These are phyloP conservation scores for Daldinia caldariorum DNA, from an alignment of 495 filamentous ascomycete genomes.

Conservation along the genomic window DNA sequence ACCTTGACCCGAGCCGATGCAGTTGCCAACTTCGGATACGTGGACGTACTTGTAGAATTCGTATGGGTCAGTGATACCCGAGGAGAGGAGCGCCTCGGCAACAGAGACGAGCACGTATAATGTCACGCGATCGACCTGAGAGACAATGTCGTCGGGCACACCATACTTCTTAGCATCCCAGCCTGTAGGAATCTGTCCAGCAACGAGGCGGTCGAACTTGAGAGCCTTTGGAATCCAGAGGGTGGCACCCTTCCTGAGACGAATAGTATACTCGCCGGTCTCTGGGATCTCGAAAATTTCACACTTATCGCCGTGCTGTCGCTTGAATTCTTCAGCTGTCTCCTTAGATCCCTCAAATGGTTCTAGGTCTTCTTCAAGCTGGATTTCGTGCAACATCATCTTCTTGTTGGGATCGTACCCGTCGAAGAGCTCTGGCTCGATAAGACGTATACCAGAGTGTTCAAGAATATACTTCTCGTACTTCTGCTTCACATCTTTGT, in stretches of 20 bases:
- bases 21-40: conserved; percentile 97
- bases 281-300: conserved; percentile 97
- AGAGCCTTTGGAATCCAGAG: conserved; percentile 97
- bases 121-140: conserved; percentile 95
- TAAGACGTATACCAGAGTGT: conserved; percentile 95
- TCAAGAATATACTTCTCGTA: conserved; percentile 97
- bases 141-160: conserved; percentile 96
- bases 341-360: conserved; percentile 98
- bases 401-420: conserved; percentile 99
- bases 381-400: conserved; percentile 95
- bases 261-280: conserved; percentile 92
- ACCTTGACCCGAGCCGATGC: conserved; percentile 96
- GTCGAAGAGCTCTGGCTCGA: conserved; percentile 96
- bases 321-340: conserved; percentile 95
- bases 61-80: conserved; percentile 99
- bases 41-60: conserved; percentile 99
- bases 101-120: conserved; percentile 94
- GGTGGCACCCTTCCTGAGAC: conserved; percentile 91
- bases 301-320: conserved; percentile 95
- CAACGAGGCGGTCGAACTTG: conserved; percentile 94
- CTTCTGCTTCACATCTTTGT: conserved; percentile 96
- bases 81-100: conserved; percentile 85
- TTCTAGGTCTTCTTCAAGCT: conserved; percentile 94
- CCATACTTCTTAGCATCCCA: conserved; percentile 97
- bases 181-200: conserved; percentile 94